Percentiles rank a stretch among this genome's conserved stretches.
phyloP scores from a whole-genome alignment of 1,284 basidiomycete genomes.

The Fomes fomentarius region DNA sequence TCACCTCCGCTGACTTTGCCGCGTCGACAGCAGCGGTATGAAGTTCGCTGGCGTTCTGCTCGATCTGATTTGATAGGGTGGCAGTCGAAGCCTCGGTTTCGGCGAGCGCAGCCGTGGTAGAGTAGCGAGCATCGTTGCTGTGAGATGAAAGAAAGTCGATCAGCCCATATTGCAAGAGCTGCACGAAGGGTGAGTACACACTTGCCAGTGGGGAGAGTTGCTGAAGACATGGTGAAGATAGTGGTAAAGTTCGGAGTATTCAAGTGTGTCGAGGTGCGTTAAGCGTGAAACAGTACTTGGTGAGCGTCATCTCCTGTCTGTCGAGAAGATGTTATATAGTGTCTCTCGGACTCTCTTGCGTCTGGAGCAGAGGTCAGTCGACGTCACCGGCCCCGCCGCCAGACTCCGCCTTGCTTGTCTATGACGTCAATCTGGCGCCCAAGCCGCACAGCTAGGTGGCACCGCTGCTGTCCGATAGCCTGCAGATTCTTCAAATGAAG shows the following conservation, averaged over 20 bases:
- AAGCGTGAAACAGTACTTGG: background rate
- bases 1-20: constrained; percentile 51
- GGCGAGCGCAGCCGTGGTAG: constrained; percentile 55
- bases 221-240: constrained; percentile 26
- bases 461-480: no score
- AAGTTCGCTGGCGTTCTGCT: constrained; percentile 47
- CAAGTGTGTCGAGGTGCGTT: background rate
- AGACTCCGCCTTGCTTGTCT: no score
- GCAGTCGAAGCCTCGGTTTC: constrained; percentile 49
- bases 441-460: no score
- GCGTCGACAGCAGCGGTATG: constrained; percentile 50
- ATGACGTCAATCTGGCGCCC: no score
- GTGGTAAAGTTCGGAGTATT: background rate
- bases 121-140: constrained; percentile 38
- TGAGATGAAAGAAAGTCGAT: background rate
- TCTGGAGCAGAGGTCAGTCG: constrained; percentile 11
- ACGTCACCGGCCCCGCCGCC: constrained; percentile 17
- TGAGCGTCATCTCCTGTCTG: background rate
- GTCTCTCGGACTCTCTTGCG: background rate
- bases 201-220: constrained; percentile 24
- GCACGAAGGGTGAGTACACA: background rate
- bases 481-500: no score
- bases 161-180: background rate
- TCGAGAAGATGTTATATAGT: constrained; percentile 4
- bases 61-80: constrained; percentile 42